A percentile compares a stretch with the other conserved stretches of the same genome.
These are phyloP conservation scores for Bruguiera hainesii DNA, from an alignment of 441 rosid genomes.

Conservation along the genomic window DNA sequence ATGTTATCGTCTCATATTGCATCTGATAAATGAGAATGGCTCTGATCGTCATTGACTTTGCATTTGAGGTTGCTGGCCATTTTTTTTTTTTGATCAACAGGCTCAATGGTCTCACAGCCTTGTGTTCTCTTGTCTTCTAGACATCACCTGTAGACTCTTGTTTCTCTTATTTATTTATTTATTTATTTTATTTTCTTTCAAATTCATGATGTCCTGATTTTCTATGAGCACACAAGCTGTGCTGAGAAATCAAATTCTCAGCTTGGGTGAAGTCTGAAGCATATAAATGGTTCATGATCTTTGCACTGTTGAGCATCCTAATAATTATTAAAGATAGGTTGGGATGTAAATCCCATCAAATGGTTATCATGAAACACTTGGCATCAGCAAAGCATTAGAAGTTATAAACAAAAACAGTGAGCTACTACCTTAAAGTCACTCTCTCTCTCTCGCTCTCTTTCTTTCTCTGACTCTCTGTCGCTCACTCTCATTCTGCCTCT, in stretches of 20 bases:
- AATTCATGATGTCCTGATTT: not conserved
- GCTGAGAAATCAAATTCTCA: not conserved
- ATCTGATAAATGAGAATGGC: not conserved
- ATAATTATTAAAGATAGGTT: not conserved
- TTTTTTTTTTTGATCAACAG: not conserved
- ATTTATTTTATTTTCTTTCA: not conserved
- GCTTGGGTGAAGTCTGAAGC: not conserved
- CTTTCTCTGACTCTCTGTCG: constrained; percentile 10
- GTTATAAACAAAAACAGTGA: not conserved
- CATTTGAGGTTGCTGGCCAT: not conserved
- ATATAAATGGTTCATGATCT: not conserved
- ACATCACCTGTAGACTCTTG: not conserved
- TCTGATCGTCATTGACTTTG: not conserved
- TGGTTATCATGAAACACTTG: not conserved
- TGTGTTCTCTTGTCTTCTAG: constrained; percentile 7
- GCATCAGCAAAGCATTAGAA: not conserved
- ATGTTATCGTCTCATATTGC: constrained; percentile 1
- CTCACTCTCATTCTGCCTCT: constrained; percentile 14
- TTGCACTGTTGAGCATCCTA: not conserved
- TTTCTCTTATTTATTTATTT: not conserved
- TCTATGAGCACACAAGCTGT: not conserved
- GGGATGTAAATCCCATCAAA: not conserved
- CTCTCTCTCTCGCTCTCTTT: not conserved
- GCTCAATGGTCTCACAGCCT: not conserved
- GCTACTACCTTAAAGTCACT: not conserved